Conservation (phyloP, 768 basidiomycete genomes). For the Pholiota molesta region DNA sequence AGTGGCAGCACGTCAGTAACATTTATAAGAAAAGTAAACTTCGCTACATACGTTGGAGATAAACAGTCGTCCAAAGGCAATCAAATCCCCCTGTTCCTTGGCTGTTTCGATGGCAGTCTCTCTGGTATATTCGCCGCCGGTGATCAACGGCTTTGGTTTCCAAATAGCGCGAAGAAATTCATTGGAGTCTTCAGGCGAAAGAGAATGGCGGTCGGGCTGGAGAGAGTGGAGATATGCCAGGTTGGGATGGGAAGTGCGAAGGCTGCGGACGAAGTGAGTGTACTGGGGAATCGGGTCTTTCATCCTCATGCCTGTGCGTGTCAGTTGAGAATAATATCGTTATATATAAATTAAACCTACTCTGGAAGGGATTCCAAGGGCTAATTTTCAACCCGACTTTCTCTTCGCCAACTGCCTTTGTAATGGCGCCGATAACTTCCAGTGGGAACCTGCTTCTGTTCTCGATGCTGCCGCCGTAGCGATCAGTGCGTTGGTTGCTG, state of each 20-base stretch:
- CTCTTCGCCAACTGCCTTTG: conserved; percentile 53
- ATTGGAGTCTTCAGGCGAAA: conserved; percentile 31
- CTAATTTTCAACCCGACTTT: conserved; percentile 57
- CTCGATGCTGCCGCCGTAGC: conserved; percentile 70
- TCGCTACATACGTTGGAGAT: conserved; percentile 34
- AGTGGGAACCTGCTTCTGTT: conserved; percentile 59
- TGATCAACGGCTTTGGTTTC: conserved; percentile 42
- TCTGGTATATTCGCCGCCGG: conserved; percentile 44
- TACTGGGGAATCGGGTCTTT: conserved; percentile 58
- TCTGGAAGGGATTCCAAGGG: conserved; percentile 50
- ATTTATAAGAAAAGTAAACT: no score
- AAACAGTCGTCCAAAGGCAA: conserved; percentile 24
- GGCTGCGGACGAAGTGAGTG: conserved; percentile 44
- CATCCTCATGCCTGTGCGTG: conserved; percentile 61
- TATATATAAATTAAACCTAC: no score
- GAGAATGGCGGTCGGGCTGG: conserved; percentile 35
- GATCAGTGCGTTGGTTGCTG: conserved; percentile 60
- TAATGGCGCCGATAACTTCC: conserved; percentile 56
- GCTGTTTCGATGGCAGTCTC: conserved; percentile 39
- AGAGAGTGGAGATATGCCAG: conserved; percentile 56
- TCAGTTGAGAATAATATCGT: no score
- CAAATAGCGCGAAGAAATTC: conserved; percentile 52
- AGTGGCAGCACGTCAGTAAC: no score
- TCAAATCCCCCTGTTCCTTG: conserved; percentile 30
- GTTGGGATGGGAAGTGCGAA: conserved; percentile 42